Evolutionary conservation across 2,329 filamentous ascomycete genomes (phyloP), one percentile per base, ranked within the genome.

Genomic region (Clonostachys rhizophaga): DNA sequence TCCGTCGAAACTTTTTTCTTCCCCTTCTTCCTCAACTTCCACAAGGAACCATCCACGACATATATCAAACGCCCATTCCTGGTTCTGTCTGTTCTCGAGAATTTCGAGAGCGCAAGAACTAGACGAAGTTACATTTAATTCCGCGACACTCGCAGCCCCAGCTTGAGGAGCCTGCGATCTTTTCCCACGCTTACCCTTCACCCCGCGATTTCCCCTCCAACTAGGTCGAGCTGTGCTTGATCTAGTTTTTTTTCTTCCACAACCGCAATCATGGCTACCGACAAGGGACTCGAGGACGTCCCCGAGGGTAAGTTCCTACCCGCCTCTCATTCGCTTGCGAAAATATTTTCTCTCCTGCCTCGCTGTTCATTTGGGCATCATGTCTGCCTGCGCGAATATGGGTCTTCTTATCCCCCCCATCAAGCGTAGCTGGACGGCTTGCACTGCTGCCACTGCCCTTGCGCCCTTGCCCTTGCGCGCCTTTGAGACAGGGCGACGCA

Each of bases 261-360:
- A 75, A 79, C 76, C 85, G 85, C 89, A 92, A 96, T 87, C 83
- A 97, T 97, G 92, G 92, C 91, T 90, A 85, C 86, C 71, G 88
- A 90, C 65, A 96, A 95, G 83, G 92, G 92, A 82, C 90, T 97
- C 79, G 91, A 96, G 82, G 92, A 97, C 73, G 86, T 96, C 76
- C 87, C 89, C 71, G 91, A 95, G 81, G 83, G 90, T 95, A 80
- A 79, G 89, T 84, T 54, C 48, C 45, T 53, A 44, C 47, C 40
- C 9, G 17, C 17, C 36, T 11, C 36, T 39, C 8, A 3, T 18
- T n/a, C 36, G 17, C 17, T 39, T 5, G 14, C 36, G 14, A n/a
- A n/a, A 39, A 18, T 18, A 39, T 39, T 39, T 39, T n/a, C 36
- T n/a, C 36, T 30, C 24, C 9, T 30, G 24, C 9, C 24, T 30